Conservation (phyloP, 164 flowering plant species). For the Annona squamosa region DNA sequence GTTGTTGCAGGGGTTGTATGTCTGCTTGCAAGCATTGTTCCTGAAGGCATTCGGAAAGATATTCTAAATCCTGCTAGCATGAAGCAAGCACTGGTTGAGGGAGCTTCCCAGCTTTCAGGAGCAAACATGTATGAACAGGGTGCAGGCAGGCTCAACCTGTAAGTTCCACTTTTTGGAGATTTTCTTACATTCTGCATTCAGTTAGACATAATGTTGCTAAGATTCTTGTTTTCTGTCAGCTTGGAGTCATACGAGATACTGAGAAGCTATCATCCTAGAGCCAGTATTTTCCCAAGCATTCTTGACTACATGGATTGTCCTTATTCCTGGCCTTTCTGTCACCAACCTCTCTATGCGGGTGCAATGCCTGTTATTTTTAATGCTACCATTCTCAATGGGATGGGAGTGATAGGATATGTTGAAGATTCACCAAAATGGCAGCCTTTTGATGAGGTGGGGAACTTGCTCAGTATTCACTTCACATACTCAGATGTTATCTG, state of each 20-base stretch:
- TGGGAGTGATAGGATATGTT: conserved; percentile 93
- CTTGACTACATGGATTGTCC: conserved; percentile 91
- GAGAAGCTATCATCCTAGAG: conserved; percentile 79
- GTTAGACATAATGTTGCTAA: conserved; percentile 12
- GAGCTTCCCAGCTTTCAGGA: conserved; percentile 94
- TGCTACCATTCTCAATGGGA: conserved; percentile 89
- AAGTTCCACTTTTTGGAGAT: conserved; percentile 27
- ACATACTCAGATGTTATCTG: conserved; percentile 83
- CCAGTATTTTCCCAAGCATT: conserved; percentile 86
- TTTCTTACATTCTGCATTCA: neutral
- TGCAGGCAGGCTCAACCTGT: conserved; percentile 97
- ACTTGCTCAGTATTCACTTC: conserved; percentile 81
- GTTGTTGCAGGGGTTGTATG: conserved; percentile 98
- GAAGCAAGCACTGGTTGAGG: conserved; percentile 99
- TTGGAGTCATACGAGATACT: conserved; percentile 87
- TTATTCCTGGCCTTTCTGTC: conserved; percentile 98
- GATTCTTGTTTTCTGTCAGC: conserved; percentile 41
- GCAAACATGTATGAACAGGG: conserved; percentile 99
- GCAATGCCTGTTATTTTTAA: conserved; percentile 99
- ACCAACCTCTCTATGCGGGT: conserved; percentile 96
- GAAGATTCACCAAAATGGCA: conserved; percentile 79
- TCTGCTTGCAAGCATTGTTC: conserved; percentile 84
- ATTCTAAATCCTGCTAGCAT: conserved; percentile 94
- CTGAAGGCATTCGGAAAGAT: conserved; percentile 51
- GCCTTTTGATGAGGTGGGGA: conserved; percentile 76